phyloP scores from a whole-genome alignment of 805 yeast genomes.

The Kockiozyma suomiensis region DNA sequence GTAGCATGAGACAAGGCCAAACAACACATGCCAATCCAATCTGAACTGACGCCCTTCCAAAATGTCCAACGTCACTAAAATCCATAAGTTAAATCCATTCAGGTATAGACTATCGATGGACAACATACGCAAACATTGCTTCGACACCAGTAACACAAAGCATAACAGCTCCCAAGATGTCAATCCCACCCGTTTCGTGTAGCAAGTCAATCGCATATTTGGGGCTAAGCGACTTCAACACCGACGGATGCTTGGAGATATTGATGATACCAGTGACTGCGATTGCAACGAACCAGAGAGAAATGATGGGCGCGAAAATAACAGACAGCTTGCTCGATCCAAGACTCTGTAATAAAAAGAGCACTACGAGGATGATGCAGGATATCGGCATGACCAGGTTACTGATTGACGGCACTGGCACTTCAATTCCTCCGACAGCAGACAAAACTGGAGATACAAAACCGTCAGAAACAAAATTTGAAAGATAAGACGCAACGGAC shows the following conservation, averaged over 20 bases:
- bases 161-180: conserved; percentile 52
- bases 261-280: conserved; percentile 52
- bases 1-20: conserved; percentile 56
- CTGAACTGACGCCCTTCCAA: conserved; percentile 55
- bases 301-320: conserved; percentile 57
- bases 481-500: background rate
- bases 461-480: background rate
- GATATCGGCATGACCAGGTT: conserved; percentile 52
- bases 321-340: conserved; percentile 56
- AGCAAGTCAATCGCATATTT: conserved; percentile 53
- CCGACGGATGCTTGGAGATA: conserved; percentile 48
- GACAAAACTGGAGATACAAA: conserved; percentile 47
- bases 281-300: conserved; percentile 54
- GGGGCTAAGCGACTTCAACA: conserved; percentile 56
- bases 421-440: conserved; percentile 59
- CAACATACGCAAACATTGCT: conserved; percentile 57
- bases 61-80: conserved; percentile 55
- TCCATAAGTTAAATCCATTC: background rate
- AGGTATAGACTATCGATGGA: too few relatives aligned
- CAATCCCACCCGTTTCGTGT: conserved; percentile 44
- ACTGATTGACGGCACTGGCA: conserved; percentile 52
- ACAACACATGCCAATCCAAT: conserved; percentile 51
- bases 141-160: conserved; percentile 62
- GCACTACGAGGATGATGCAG: conserved; percentile 49
- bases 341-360: conserved; percentile 52